Percentiles rank a stretch among this genome's conserved stretches.
phyloP scores from a whole-genome alignment of 2,329 filamentous ascomycete genomes.

The Xylaria multiplex region DNA sequence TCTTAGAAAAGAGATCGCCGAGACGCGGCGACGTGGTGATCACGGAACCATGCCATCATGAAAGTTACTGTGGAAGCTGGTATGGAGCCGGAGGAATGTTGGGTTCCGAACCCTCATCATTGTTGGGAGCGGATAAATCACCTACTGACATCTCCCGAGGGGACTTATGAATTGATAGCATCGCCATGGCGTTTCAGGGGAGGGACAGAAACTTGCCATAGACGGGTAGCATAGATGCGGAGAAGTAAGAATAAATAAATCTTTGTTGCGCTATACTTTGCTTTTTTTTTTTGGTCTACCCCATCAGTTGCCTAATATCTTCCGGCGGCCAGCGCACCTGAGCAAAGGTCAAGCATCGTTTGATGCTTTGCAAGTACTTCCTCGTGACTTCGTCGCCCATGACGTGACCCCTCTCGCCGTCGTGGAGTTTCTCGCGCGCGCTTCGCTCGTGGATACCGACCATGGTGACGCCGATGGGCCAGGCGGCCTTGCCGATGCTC shows the following conservation, averaged over 20 bases:
- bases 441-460: slow-evolving; percentile 98
- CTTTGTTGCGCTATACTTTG: background rate
- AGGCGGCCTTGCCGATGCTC: slow-evolving; percentile 95
- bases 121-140: background rate
- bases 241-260: slow-evolving; percentile 11
- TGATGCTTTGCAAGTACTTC: slow-evolving; percentile 98
- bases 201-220: slow-evolving; percentile 6
- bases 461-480: slow-evolving; percentile 99
- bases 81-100: background rate
- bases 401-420: slow-evolving; percentile 89
- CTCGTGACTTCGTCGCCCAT: slow-evolving; percentile 96
- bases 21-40: background rate
- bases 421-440: slow-evolving; percentile 92
- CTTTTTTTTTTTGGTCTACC: slow-evolving; percentile 55
- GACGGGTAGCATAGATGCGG: slow-evolving; percentile 23
- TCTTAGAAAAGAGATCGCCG: background rate
- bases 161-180: slow-evolving; percentile 1
- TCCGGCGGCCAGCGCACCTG: slow-evolving; percentile 96
- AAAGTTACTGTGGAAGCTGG: background rate
- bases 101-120: background rate
- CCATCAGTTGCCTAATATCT: slow-evolving; percentile 94
- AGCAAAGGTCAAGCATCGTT: slow-evolving; percentile 93
- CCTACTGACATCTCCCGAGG: background rate
- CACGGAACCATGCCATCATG: background rate
- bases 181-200: background rate